phyloP scores from a whole-genome alignment of 1,284 basidiomycete species.

The Ustilago xerochloae region DNA sequence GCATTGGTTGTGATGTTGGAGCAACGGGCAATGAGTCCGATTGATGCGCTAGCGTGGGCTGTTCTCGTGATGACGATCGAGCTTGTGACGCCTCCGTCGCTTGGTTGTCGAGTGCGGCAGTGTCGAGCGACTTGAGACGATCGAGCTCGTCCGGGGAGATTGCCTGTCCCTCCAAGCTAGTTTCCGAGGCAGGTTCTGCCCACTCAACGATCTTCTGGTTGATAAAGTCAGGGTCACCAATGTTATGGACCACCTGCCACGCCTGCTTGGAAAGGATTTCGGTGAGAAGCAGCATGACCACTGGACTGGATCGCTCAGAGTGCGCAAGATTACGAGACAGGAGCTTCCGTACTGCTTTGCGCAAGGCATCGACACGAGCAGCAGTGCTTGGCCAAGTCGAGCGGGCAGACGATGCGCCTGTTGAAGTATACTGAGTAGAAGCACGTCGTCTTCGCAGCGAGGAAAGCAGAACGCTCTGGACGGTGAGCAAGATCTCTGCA shows the following conservation, averaged over 20 bases:
- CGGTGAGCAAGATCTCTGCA: constrained; percentile 56
- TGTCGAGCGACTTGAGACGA: constrained; percentile 32
- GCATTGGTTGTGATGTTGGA: background rate
- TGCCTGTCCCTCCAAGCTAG: constrained; percentile 37
- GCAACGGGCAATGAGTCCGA: background rate
- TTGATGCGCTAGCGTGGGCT: background rate
- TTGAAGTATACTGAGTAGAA: constrained; percentile 4
- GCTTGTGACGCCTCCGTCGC: constrained; percentile 7
- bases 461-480: constrained; percentile 54
- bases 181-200: constrained; percentile 49
- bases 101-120: constrained; percentile 16
- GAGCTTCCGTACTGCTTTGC: constrained; percentile 51
- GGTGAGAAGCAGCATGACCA: constrained; percentile 51
- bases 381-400: constrained; percentile 50
- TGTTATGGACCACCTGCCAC: constrained; percentile 57
- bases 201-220: constrained; percentile 58
- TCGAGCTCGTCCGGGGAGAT: constrained; percentile 45
- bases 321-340: constrained; percentile 48
- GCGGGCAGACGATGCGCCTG: constrained; percentile 13
- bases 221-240: constrained; percentile 61
- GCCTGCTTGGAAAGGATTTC: constrained; percentile 58
- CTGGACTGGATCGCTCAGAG: constrained; percentile 44
- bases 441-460: constrained; percentile 43
- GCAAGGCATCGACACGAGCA: constrained; percentile 50
- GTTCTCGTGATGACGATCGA: background rate